Evolutionary conservation across 495 filamentous ascomycete genomes (phyloP).

Genomic region (Neurospora sp.): DNA sequence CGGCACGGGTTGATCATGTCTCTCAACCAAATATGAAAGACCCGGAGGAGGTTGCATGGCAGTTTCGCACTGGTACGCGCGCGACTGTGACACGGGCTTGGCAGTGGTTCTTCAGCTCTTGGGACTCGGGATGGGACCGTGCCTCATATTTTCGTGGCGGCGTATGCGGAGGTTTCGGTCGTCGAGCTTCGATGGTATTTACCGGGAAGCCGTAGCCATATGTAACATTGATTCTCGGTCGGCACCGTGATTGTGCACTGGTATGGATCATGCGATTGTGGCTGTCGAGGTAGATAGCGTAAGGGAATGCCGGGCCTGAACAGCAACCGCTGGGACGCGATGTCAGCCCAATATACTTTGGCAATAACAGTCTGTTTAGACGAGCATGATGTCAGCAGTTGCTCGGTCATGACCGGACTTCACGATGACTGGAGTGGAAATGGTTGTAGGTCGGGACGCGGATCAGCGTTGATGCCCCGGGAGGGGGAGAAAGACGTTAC

Average conservation of each 20-base stretch:
- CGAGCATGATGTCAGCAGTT: neutral
- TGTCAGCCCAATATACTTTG: neutral
- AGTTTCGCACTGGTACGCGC: neutral
- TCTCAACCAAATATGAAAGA: neutral
- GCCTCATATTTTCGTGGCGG: neutral
- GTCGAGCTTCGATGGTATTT: neutral
- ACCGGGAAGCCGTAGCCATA: neutral
- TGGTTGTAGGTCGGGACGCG: neutral
- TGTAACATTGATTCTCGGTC: neutral
- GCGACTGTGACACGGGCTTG: neutral
- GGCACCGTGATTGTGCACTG: neutral
- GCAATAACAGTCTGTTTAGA: neutral
- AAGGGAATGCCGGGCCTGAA: neutral
- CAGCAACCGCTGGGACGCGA: neutral
- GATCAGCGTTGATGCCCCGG: neutral
- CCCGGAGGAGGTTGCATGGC: neutral
- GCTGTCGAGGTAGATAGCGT: neutral
- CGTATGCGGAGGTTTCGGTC: neutral
- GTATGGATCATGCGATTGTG: neutral
- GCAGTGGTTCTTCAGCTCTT: neutral
- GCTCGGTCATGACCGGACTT: neutral
- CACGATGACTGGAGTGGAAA: too few relatives aligned
- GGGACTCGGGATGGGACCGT: neutral
- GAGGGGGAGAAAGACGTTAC: neutral
- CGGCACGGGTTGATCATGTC: neutral